These are phyloP conservation scores for Xylariaceae sp. DNA, from an alignment of 2,329 filamentous ascomycete species.

Conservation along the genomic window DNA sequence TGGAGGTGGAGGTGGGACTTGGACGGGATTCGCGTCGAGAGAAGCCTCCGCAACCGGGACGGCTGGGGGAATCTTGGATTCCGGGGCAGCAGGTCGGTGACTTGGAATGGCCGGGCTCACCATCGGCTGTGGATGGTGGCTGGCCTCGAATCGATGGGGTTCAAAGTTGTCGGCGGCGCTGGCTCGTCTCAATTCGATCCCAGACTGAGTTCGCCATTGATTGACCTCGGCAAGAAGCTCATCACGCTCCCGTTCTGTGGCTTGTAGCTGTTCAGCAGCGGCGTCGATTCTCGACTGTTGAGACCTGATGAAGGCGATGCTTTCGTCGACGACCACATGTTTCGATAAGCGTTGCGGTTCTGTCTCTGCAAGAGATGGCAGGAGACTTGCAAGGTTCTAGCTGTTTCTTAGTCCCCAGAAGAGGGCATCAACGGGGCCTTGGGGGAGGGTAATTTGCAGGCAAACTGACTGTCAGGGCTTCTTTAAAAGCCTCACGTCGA, in stretches of 20 bases:
- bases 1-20: neutral
- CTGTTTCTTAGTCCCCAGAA: constrained; percentile 4
- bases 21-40: neutral
- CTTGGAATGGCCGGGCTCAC: neutral
- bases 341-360: constrained; percentile 35
- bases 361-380: constrained; percentile 29
- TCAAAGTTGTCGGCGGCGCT: constrained; percentile 3
- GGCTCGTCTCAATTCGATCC: constrained; percentile 15
- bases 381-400: constrained; percentile 32
- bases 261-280: constrained; percentile 10
- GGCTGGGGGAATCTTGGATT: no score
- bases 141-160: constrained; percentile 3
- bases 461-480: constrained; percentile 28
- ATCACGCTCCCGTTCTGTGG: constrained; percentile 15
- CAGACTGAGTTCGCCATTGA: constrained; percentile 16
- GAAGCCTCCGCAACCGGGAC: no score
- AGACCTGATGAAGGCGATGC: constrained; percentile 26
- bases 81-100: neutral
- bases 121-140: constrained; percentile 2
- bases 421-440: constrained; percentile 1
- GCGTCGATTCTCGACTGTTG: constrained; percentile 19
- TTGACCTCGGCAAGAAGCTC: constrained; percentile 17
- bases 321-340: constrained; percentile 34
- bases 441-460: neutral
- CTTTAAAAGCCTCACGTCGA: constrained; percentile 37